Percentiles rank a stretch among this genome's conserved stretches.
These are phyloP conservation scores for Hyphopichia pseudoburtonii DNA, from an alignment of 1,139 yeast genomes.

Conservation along the genomic window DNA sequence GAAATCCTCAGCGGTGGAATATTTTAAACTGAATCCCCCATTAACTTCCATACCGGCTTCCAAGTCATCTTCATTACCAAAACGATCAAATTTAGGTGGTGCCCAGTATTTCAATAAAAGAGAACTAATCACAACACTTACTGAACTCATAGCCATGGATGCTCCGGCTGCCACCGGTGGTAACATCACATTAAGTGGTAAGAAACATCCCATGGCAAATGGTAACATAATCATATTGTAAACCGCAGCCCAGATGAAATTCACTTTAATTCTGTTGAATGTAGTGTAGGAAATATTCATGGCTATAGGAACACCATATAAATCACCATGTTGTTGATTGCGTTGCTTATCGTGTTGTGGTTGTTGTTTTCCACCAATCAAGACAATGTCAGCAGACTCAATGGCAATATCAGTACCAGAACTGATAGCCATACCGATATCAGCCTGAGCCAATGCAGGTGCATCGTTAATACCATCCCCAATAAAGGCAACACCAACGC, in stretches of 20 bases:
- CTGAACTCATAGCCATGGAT: slow-evolving; percentile 91
- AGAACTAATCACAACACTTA: slow-evolving; percentile 84
- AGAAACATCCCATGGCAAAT: slow-evolving; percentile 86
- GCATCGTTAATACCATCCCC: slow-evolving; percentile 99
- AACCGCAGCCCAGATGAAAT: slow-evolving; percentile 81
- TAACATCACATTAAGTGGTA: slow-evolving; percentile 75
- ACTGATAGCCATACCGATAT: slow-evolving; percentile 87
- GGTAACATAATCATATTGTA: slow-evolving; percentile 91
- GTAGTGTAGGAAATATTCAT: slow-evolving; percentile 71
- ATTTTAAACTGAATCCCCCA: slow-evolving; percentile 28
- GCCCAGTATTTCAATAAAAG: slow-evolving; percentile 66
- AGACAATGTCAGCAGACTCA: slow-evolving; percentile 92
- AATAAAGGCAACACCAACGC: slow-evolving; percentile 69
- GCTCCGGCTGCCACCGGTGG: slow-evolving; percentile 92
- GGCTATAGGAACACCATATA: slow-evolving; percentile 70
- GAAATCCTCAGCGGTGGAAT: slow-evolving; percentile 32
- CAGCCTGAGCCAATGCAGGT: slow-evolving; percentile 88
- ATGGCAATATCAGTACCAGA: slow-evolving; percentile 95
- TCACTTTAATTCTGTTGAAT: slow-evolving; percentile 71
- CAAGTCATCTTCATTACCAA: slow-evolving; percentile 16
- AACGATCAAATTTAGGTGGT: slow-evolving; percentile 33
- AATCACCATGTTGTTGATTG: slow-evolving; percentile 35
- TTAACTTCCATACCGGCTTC: slow-evolving; percentile 19
- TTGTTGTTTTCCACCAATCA: slow-evolving; percentile 32
- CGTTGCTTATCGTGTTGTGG: no score